Evolutionary conservation across 768 basidiomycete genomes (phyloP), one percentile per base, ranked within the genome.

Genomic region (Collybia nuda): DNA sequence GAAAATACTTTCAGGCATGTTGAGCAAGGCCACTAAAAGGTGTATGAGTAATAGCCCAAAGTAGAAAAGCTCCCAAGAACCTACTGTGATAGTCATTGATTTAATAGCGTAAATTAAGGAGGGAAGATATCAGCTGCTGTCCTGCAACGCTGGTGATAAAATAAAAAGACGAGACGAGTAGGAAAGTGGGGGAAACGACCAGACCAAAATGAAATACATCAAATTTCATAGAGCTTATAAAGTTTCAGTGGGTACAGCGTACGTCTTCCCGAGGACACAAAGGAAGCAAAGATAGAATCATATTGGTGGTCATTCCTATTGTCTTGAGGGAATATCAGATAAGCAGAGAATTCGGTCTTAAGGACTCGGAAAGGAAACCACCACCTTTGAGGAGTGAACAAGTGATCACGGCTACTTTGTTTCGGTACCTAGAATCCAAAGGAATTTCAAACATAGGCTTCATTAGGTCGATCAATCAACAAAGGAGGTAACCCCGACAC

Each of bases 1-100:
- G 63, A 57, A 58, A 88, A 87, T 24, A 57, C 47, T 56, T 77
- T 84, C 5, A 40, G 22, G 67, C 85, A 88, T 46, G 63, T 54
- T 29, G 62, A 29, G 60, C 81, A 82, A 43, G 50, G 49, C 62
- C 63, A 72, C 72, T 77, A 40, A 26, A 14, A 40, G 19, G 14
- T n/a, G 19, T 32, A 6, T 15, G 28, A 55, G 8, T n/a, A 35
- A 47, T 19, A 38, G 47, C 28, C 14, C 9, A 14, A 22, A 19
- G n/a, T 17, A 22, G 19, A 42, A 40, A 15, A 15, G 2, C 23
- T 42, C 15, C 8, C 49, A 40, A 15, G 26, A 21, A 49, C 44
- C 1, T 3, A 58, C 59, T 46, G 44, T 45, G 9, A 38, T 26
- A 48, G 50, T 44, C 57, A 58, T 54, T 38, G 21, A 35, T 22